These are phyloP conservation scores for Salvia miltiorrhiza DNA, from an alignment of 257 asterid species.

Conservation along the genomic window DNA sequence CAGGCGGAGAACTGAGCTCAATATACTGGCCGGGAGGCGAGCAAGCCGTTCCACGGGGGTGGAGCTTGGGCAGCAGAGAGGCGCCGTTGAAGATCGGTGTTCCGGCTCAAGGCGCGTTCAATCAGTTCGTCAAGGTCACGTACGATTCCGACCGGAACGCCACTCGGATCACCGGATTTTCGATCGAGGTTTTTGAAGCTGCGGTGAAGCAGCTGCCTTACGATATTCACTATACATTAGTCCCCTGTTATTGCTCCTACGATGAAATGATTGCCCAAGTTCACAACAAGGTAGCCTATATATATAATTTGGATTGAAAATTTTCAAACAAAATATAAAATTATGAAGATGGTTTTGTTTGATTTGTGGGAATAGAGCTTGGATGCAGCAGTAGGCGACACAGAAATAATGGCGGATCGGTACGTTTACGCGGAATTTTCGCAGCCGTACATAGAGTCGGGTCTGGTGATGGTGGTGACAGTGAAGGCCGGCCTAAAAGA, in stretches of 20 bases:
- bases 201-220: slow-evolving; percentile 42
- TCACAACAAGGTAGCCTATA: slow-evolving; percentile 43
- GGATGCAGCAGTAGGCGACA: slow-evolving; percentile 73
- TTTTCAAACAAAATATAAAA: too few relatives aligned
- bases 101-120: slow-evolving; percentile 51
- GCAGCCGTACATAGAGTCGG: slow-evolving; percentile 63
- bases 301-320: too few relatives aligned
- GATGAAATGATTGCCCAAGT: slow-evolving; percentile 58
- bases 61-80: slow-evolving; percentile 34
- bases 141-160: slow-evolving; percentile 27
- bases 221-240: slow-evolving; percentile 34
- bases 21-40: slow-evolving; percentile 65
- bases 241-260: slow-evolving; percentile 47
- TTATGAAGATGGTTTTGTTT: not conserved
- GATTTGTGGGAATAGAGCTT: slow-evolving; percentile 27
- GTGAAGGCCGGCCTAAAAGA: slow-evolving; percentile 32
- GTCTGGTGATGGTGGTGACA: slow-evolving; percentile 61
- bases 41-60: slow-evolving; percentile 38
- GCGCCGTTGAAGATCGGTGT: slow-evolving; percentile 50
- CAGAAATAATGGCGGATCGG: slow-evolving; percentile 55
- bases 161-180: slow-evolving; percentile 43
- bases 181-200: slow-evolving; percentile 59
- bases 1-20: slow-evolving; percentile 26
- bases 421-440: slow-evolving; percentile 44
- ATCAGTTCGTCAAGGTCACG: slow-evolving; percentile 46